phyloP scores from a whole-genome alignment of 257 asterid species.

The Solanum virginianum region DNA sequence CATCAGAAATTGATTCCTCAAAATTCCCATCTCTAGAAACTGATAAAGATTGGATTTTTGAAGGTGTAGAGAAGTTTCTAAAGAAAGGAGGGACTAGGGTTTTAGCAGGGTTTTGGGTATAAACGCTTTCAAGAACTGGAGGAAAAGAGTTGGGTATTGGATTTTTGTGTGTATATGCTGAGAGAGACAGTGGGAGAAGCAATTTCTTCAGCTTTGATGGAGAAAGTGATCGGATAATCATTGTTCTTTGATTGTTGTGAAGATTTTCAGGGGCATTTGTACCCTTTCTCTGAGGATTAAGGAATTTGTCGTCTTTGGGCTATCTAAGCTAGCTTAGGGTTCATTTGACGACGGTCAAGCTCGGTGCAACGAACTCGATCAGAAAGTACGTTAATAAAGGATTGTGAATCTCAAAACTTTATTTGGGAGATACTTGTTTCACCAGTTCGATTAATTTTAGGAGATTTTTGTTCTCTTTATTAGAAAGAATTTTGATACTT shows the following conservation, averaged over 20 bases:
- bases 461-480: too few species aligned
- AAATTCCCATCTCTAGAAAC: slow-evolving; percentile 70
- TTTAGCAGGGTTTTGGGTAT: slow-evolving; percentile 46
- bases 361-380: too few species aligned
- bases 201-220: slow-evolving; percentile 43
- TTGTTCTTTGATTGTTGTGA: neutral
- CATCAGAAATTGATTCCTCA: slow-evolving; percentile 33
- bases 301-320: neutral
- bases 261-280: neutral
- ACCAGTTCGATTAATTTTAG: too few species aligned
- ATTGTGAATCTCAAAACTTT: too few species aligned
- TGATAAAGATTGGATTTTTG: slow-evolving; percentile 16
- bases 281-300: neutral
- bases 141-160: slow-evolving; percentile 14
- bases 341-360: neutral
- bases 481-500: too few species aligned
- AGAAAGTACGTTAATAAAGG: too few species aligned
- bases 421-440: too few species aligned
- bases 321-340: neutral
- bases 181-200: slow-evolving; percentile 20
- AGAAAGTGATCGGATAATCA: slow-evolving; percentile 40
- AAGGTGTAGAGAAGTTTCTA: slow-evolving; percentile 27
- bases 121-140: slow-evolving; percentile 4
- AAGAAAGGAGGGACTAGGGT: slow-evolving; percentile 17
- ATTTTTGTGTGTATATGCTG: slow-evolving; percentile 12